Conservation (phyloP, 1,139 yeast species). For the Torulaspora globosa region DNA sequence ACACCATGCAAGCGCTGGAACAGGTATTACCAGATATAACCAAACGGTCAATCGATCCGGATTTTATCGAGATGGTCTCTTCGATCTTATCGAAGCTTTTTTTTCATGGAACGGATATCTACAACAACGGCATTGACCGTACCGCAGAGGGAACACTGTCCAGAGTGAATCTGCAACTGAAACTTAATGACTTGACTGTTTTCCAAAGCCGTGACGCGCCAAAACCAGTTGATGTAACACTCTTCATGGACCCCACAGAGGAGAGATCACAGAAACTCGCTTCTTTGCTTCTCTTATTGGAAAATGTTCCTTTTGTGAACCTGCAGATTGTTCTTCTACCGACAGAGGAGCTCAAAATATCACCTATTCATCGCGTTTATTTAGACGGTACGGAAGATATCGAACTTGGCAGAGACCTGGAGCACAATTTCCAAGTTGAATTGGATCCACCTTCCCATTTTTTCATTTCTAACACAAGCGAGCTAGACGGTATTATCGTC, state of each 20-base stretch:
- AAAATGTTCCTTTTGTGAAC: slow-evolving; percentile 44
- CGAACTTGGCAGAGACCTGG: not conserved
- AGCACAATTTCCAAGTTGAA: slow-evolving; percentile 46
- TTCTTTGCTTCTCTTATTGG: slow-evolving; percentile 47
- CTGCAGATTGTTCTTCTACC: slow-evolving; percentile 63
- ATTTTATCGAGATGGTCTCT: slow-evolving; percentile 43
- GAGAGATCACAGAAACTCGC: slow-evolving; percentile 63
- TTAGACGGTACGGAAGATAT: slow-evolving; percentile 10
- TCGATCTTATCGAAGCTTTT: slow-evolving; percentile 39
- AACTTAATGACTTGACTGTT: slow-evolving; percentile 35
- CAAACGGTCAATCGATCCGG: slow-evolving; percentile 26
- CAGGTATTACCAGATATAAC: slow-evolving; percentile 18
- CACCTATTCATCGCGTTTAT: slow-evolving; percentile 59
- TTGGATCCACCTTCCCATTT: slow-evolving; percentile 53
- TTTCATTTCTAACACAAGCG: slow-evolving; percentile 15
- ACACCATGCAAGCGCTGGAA: slow-evolving; percentile 40
- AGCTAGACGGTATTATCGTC: slow-evolving; percentile 49
- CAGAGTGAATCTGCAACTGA: slow-evolving; percentile 42
- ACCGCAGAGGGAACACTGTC: slow-evolving; percentile 32
- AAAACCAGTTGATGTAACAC: slow-evolving; percentile 47
- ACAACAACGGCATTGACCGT: slow-evolving; percentile 35
- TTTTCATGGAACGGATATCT: slow-evolving; percentile 45
- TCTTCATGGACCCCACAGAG: slow-evolving; percentile 68
- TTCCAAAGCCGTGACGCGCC: slow-evolving; percentile 26
- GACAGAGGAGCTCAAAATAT: slow-evolving; percentile 37